Percentiles rank a stretch among this genome's conserved stretches.
Evolutionary conservation across 2,329 filamentous ascomycete genomes (phyloP).

Genomic region (Trichoderma aggressivum): DNA sequence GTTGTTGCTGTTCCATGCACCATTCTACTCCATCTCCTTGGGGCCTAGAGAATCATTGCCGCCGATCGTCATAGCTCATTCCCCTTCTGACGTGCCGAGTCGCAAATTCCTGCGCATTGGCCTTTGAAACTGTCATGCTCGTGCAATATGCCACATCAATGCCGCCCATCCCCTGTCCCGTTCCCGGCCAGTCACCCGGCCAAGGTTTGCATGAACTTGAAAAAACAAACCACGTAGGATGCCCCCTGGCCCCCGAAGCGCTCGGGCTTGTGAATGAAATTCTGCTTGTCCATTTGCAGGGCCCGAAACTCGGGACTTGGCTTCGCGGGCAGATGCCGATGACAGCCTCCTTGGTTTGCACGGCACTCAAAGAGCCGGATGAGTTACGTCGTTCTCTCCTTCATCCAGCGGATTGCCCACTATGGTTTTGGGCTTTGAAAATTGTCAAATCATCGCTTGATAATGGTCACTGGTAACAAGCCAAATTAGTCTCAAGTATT

Average conservation of each 20-base stretch:
- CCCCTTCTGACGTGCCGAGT: slow-evolving; percentile 4
- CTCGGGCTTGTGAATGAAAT: not conserved
- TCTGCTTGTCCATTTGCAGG: not conserved
- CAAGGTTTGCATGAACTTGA: slow-evolving; percentile 2
- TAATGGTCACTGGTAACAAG: slow-evolving; percentile 45
- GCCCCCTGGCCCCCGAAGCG: not conserved
- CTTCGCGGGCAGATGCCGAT: not conserved
- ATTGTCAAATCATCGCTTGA: slow-evolving; percentile 57
- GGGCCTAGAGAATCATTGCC: slow-evolving; percentile 20
- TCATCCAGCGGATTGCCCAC: not conserved
- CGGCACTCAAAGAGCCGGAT: not conserved
- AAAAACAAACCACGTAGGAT: not conserved
- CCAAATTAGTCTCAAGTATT: not conserved
- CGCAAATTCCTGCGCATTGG: slow-evolving; percentile 9
- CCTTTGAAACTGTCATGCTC: slow-evolving; percentile 9
- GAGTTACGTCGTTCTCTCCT: not conserved
- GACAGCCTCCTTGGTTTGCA: not conserved
- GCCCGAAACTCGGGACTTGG: not conserved
- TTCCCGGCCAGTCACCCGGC: not conserved
- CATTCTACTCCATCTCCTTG: not conserved
- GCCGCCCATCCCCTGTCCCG: slow-evolving; percentile 1
- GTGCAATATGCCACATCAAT: slow-evolving; percentile 14
- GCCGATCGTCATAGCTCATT: slow-evolving; percentile 18
- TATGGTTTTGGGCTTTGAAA: slow-evolving; percentile 8
- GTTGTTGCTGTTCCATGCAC: not conserved